Evolutionary conservation across 108 stramenopile species (phyloP).

Genomic region (Skeletonema potamos): DNA sequence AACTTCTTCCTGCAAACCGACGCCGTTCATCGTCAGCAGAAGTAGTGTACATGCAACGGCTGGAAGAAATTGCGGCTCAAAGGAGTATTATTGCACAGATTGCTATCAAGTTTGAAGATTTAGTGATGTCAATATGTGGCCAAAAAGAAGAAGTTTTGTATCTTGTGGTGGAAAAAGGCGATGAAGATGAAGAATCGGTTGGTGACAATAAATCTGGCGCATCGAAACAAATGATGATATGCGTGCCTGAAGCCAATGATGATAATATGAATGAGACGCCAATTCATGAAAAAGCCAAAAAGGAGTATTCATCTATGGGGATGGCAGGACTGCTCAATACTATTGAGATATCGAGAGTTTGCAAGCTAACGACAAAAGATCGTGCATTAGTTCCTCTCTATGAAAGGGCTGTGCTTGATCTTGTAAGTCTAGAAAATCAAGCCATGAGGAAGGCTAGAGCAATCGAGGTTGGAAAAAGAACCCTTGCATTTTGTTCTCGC

Average conservation of each 20-base stretch:
- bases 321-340: background rate
- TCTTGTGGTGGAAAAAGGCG: background rate
- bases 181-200: background rate
- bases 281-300: background rate
- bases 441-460: background rate
- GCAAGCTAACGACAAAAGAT: background rate
- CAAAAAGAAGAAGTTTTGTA: background rate
- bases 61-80: background rate
- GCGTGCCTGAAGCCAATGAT: background rate
- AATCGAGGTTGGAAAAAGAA: background rate
- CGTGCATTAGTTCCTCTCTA: background rate
- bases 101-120: constrained; percentile 1
- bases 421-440: background rate
- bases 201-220: background rate
- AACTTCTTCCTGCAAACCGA: background rate
- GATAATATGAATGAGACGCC: background rate
- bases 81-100: background rate
- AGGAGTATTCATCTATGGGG: background rate
- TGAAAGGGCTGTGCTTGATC: background rate
- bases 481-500: background rate
- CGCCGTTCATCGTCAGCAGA: background rate
- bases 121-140: background rate
- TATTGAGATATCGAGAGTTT: background rate
- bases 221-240: background rate
- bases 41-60: background rate